A percentile compares a stretch with the other conserved stretches of the same genome.
phyloP scores from a whole-genome alignment of 805 yeast genomes.

The Cephaloascus fragrans region DNA sequence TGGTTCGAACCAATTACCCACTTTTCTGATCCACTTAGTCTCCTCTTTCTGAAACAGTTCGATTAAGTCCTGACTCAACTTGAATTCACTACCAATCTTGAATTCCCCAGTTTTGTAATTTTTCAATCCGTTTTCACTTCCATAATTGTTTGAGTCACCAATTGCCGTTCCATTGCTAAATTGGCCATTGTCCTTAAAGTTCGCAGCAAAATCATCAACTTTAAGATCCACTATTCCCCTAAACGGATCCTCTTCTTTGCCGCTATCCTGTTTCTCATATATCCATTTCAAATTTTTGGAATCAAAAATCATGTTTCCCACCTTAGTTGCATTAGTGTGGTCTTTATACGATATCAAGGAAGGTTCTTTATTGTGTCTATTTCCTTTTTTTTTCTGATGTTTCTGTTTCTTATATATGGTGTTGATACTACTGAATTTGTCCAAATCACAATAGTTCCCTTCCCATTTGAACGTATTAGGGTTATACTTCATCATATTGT shows the following conservation, averaged over 20 bases:
- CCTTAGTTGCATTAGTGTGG: not conserved
- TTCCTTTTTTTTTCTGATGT: too few species aligned
- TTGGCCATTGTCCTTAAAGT: too few species aligned
- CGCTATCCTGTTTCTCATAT: conserved; percentile 10
- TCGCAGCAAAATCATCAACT: too few species aligned
- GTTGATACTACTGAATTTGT: not conserved
- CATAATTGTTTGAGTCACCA: not conserved
- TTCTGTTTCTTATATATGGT: too few species aligned
- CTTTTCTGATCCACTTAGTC: not conserved
- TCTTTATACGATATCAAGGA: not conserved
- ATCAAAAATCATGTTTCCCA: conserved; percentile 19
- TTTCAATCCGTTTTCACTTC: not conserved
- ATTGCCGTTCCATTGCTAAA: not conserved
- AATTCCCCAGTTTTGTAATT: not conserved
- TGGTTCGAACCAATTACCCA: not conserved
- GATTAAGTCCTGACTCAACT: not conserved
- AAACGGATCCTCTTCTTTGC: conserved; percentile 8
- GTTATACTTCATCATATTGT: not conserved
- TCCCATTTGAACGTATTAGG: not conserved
- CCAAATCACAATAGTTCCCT: not conserved
- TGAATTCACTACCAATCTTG: not conserved
- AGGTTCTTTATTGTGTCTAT: not conserved
- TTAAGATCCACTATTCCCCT: not conserved
- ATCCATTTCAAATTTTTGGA: conserved; percentile 20
- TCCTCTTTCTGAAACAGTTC: not conserved